Evolutionary conservation across 75 land plant genomes (phyloP).

Genomic region (Cryptomeria japonica): DNA sequence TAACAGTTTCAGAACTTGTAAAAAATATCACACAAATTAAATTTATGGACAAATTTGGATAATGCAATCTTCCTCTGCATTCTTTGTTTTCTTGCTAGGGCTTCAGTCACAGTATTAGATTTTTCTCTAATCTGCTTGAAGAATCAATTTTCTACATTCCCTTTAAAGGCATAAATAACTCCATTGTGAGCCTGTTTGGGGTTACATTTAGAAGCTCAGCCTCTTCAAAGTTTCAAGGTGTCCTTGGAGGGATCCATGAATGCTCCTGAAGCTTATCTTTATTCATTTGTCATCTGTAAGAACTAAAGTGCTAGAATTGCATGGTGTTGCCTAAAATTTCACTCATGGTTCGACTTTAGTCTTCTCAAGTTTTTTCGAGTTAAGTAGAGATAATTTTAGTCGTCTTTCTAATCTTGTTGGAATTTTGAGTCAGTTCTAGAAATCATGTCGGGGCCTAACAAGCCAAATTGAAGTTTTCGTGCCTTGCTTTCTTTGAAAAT

Average conservation of each 20-base stretch:
- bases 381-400: too few species aligned
- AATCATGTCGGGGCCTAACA: too few species aligned
- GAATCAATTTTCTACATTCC: neutral
- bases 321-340: too few species aligned
- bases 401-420: too few species aligned
- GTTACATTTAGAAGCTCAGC: neutral
- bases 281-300: neutral
- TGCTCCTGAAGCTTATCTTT: neutral
- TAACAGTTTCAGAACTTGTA: too few species aligned
- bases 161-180: neutral
- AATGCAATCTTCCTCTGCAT: neutral
- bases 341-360: too few species aligned
- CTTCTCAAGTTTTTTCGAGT: too few species aligned
- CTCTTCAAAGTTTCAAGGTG: neutral
- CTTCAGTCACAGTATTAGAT: neutral
- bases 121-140: neutral
- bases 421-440: too few species aligned
- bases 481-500: too few species aligned
- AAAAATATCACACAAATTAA: too few species aligned
- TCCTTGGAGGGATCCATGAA: neutral
- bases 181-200: neutral
- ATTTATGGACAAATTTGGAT: too few species aligned
- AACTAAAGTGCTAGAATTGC: neutral
- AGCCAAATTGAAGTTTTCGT: too few species aligned
- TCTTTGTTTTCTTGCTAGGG: neutral